These are phyloP conservation scores for Ophiostoma piceae DNA, from an alignment of 2,329 filamentous ascomycete species.

Conservation along the genomic window DNA sequence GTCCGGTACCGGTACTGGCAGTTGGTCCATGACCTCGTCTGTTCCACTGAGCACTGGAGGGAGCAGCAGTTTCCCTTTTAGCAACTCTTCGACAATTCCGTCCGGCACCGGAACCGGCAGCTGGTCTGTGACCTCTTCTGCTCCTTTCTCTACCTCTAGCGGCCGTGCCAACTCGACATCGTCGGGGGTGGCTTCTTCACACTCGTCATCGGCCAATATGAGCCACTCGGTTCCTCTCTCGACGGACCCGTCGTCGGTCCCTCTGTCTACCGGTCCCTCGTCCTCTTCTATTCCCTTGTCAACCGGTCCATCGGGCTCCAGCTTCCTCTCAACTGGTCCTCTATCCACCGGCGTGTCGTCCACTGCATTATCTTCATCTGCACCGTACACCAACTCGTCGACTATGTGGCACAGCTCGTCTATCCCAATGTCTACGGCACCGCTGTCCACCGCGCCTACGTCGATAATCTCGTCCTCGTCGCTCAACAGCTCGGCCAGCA, in stretches of 20 bases:
- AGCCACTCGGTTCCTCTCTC: conserved; percentile 1
- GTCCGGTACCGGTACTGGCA: too few relatives aligned
- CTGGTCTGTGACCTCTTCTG: neutral
- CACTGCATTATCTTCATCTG: neutral
- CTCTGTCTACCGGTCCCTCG: neutral
- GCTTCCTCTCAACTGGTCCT: neutral
- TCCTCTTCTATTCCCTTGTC: neutral
- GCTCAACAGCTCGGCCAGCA: neutral
- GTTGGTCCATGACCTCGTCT: neutral
- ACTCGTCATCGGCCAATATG: neutral
- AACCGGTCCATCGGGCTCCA: neutral
- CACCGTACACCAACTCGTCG: conserved; percentile 12
- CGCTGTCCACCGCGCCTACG: neutral
- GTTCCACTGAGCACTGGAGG: neutral
- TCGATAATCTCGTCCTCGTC: neutral
- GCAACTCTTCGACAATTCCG: conserved; percentile 7
- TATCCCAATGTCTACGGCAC: neutral
- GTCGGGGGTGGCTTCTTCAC: neutral
- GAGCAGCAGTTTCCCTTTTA: neutral
- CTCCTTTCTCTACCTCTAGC: neutral
- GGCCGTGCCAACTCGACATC: neutral
- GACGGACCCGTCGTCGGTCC: neutral
- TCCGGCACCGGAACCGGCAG: neutral
- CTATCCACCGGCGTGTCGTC: conserved; percentile 7
- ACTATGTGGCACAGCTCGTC: conserved; percentile 3